These are phyloP conservation scores for Hymenoscyphus albidus DNA, from an alignment of 2,329 filamentous ascomycete genomes.

Conservation along the genomic window DNA sequence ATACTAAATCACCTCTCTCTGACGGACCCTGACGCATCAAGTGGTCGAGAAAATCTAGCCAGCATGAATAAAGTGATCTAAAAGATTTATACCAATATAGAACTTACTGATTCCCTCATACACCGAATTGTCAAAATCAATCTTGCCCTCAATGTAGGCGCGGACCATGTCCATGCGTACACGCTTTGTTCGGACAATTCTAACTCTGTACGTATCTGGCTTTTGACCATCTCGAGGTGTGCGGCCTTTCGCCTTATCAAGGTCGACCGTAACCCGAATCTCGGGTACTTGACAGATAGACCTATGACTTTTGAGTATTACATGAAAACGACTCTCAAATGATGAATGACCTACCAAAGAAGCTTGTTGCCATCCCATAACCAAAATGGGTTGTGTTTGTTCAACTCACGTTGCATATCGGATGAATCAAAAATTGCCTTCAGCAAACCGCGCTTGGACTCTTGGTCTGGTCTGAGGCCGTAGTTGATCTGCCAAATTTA, in stretches of 20 bases:
- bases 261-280: conserved; percentile 60
- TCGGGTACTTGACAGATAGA: conserved; percentile 44
- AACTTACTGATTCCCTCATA: conserved; percentile 71
- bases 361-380: conserved; percentile 82
- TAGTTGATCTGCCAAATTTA: conserved; percentile 55
- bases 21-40: conserved; percentile 77
- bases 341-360: conserved; percentile 62
- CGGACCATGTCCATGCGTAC: conserved; percentile 66
- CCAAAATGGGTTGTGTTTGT: conserved; percentile 43
- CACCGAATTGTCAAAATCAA: conserved; percentile 61
- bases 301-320: conserved; percentile 21
- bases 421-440: conserved; percentile 73
- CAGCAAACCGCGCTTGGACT: conserved; percentile 39
- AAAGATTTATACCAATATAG: background rate
- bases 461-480: conserved; percentile 59
- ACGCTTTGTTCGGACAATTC: conserved; percentile 59
- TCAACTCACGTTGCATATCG: conserved; percentile 52
- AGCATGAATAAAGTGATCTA: conserved; percentile 9
- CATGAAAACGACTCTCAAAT: background rate
- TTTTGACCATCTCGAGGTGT: conserved; percentile 23
- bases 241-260: conserved; percentile 60
- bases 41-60: conserved; percentile 77
- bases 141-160: conserved; percentile 59
- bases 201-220: conserved; percentile 52
- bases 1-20: conserved; percentile 48